Conservation (phyloP, 1,139 yeast species). For the Pichia norvegensis region DNA sequence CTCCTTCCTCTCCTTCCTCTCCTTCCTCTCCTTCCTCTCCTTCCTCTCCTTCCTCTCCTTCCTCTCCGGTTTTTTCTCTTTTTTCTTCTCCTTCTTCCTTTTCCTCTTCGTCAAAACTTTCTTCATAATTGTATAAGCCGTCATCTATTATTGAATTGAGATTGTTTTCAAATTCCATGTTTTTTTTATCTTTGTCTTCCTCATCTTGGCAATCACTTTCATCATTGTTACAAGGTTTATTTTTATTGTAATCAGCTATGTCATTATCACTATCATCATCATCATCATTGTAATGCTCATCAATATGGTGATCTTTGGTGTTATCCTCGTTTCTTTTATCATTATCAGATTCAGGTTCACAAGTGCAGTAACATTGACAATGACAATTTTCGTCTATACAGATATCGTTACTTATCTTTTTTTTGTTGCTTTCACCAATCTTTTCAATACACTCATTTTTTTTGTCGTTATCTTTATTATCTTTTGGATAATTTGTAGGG, state of each 20-base stretch:
- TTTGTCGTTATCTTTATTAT: background rate
- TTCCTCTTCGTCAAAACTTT: conserved; percentile 7
- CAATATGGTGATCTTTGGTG: background rate
- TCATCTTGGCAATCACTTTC: background rate
- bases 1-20: background rate
- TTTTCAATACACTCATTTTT: background rate
- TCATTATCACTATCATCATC: conserved; percentile 1
- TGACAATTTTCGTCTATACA: conserved; percentile 1
- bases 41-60: background rate
- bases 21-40: background rate
- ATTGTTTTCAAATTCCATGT: background rate
- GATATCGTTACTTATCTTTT: background rate
- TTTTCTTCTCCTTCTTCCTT: background rate
- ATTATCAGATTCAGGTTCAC: background rate
- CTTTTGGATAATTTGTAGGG: background rate
- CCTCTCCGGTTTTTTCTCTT: conserved; percentile 7
- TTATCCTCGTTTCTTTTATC: background rate
- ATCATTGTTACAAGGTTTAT: background rate
- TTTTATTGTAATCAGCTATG: background rate
- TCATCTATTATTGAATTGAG: too few species aligned
- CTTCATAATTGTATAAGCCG: too few species aligned
- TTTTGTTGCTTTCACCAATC: background rate
- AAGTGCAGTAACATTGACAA: conserved; percentile 2
- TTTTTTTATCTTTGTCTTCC: conserved; percentile 1
- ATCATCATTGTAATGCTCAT: background rate